Percentiles rank a stretch among this genome's conserved stretches.
Conservation (phyloP, 2,329 filamentous ascomycete genomes). For the Coniochaeta ligniaria region DNA sequence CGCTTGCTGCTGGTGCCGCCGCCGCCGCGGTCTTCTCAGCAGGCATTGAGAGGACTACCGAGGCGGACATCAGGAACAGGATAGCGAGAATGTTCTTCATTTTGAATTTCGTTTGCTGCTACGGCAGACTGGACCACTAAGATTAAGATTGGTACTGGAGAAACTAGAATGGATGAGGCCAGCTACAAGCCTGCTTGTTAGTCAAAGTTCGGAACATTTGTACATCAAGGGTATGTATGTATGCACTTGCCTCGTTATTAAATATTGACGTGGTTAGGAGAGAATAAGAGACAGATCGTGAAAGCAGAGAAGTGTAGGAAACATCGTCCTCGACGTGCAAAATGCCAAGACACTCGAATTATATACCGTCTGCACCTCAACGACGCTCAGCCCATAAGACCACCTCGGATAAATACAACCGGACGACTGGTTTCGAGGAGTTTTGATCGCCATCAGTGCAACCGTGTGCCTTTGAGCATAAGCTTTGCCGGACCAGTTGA, state of each 20-base stretch:
- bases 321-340: not conserved
- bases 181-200: not conserved
- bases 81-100: not conserved
- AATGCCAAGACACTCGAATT: not conserved
- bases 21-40: not conserved
- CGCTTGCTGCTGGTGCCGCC: not conserved
- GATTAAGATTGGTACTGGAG: not conserved
- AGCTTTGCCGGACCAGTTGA: not conserved
- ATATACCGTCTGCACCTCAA: not conserved
- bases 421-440: not conserved
- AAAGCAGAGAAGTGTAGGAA: not conserved
- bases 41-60: not conserved
- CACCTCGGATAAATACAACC: not conserved
- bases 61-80: not conserved
- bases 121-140: not conserved
- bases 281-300: not conserved
- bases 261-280: not conserved
- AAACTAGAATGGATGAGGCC: not conserved
- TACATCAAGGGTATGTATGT: too few species aligned
- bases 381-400: not conserved
- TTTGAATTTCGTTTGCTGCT: not conserved
- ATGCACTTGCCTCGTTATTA: not conserved
- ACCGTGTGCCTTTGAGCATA: not conserved
- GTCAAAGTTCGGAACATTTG: not conserved
- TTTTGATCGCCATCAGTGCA: not conserved